A percentile compares a stretch with the other conserved stretches of the same genome.
Evolutionary conservation across 352 stramenopile species (phyloP).

Genomic region (Phytophthora quininea): DNA sequence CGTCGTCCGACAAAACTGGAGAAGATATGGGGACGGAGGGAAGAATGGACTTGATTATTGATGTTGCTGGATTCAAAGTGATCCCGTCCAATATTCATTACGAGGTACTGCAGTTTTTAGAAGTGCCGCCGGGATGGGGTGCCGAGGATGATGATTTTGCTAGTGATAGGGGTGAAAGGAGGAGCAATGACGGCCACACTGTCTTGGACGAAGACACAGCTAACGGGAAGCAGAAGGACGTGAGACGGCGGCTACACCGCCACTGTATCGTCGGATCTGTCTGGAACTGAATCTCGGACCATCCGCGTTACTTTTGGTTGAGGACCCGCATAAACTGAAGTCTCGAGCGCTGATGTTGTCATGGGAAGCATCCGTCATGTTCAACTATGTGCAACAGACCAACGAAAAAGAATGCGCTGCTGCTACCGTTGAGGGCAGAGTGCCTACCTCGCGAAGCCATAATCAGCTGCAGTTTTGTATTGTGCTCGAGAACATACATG

Average conservation of each 20-base stretch:
- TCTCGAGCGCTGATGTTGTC: slow-evolving; percentile 84
- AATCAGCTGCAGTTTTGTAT: slow-evolving; percentile 74
- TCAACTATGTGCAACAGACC: slow-evolving; percentile 65
- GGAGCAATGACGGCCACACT: slow-evolving; percentile 4
- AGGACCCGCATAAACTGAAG: slow-evolving; percentile 69
- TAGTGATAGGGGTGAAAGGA: slow-evolving; percentile 22
- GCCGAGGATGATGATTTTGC: slow-evolving; percentile 29
- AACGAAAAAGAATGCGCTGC: slow-evolving; percentile 39
- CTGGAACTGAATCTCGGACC: slow-evolving; percentile 69
- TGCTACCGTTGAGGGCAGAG: slow-evolving; percentile 19
- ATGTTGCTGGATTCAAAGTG: slow-evolving; percentile 77
- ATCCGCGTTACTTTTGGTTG: slow-evolving; percentile 74
- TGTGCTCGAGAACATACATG: slow-evolving; percentile 72
- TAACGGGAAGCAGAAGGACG: slow-evolving; percentile 4
- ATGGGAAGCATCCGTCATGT: slow-evolving; percentile 68
- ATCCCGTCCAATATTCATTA: slow-evolving; percentile 87
- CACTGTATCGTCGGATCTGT: slow-evolving; percentile 51
- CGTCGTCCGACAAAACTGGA: slow-evolving; percentile 19
- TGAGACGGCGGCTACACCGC: slow-evolving; percentile 11
- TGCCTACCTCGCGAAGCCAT: slow-evolving; percentile 31
- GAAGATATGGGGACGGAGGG: slow-evolving; percentile 36
- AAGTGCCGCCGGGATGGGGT: slow-evolving; percentile 30
- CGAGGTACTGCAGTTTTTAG: slow-evolving; percentile 75
- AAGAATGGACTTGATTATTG: slow-evolving; percentile 71
- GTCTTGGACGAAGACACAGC: slow-evolving; percentile 6